Evolutionary conservation across 805 yeast species (phyloP).

Genomic region (Metschnikowia chrysomelidarum): DNA sequence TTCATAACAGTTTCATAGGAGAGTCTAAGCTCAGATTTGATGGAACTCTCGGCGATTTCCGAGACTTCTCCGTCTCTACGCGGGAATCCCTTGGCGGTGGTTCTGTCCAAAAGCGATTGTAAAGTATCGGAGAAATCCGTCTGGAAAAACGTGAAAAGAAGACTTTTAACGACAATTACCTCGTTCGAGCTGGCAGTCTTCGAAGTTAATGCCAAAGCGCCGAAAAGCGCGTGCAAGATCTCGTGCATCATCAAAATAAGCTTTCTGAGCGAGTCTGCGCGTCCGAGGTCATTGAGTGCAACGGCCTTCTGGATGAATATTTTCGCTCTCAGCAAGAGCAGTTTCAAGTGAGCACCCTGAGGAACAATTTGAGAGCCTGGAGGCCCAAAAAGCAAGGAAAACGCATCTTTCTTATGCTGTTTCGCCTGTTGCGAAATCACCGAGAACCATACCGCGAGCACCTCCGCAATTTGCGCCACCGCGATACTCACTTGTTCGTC

Average conservation of each 20-base stretch:
- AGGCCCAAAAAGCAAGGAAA: constrained; percentile 20
- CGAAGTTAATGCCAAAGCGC: constrained; percentile 16
- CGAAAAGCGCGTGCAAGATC: constrained; percentile 22
- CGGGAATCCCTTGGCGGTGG: constrained; percentile 8
- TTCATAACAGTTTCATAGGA: constrained; percentile 26
- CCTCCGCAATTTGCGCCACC: constrained; percentile 18
- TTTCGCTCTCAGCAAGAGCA: constrained; percentile 20
- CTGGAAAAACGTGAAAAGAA: constrained; percentile 24
- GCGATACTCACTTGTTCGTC: constrained; percentile 21
- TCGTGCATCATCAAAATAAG: constrained; percentile 26
- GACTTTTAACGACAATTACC: constrained; percentile 20
- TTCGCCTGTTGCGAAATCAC: constrained; percentile 13
- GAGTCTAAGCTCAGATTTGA: constrained; percentile 9
- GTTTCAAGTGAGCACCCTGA: constrained; percentile 15
- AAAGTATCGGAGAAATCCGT: constrained; percentile 23
- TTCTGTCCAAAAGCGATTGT: constrained; percentile 17
- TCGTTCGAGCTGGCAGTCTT: constrained; percentile 16
- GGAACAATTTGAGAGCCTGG: constrained; percentile 18
- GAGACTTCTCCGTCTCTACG: constrained; percentile 5
- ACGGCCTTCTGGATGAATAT: constrained; percentile 19
- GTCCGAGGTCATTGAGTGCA: constrained; percentile 12
- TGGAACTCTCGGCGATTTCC: background rate
- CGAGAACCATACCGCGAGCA: constrained; percentile 25
- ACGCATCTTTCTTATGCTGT: constrained; percentile 11
- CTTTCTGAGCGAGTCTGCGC: constrained; percentile 24